Conservation (phyloP, 371 early-diverging fungal species). For the Lichtheimia hyalospora region DNA sequence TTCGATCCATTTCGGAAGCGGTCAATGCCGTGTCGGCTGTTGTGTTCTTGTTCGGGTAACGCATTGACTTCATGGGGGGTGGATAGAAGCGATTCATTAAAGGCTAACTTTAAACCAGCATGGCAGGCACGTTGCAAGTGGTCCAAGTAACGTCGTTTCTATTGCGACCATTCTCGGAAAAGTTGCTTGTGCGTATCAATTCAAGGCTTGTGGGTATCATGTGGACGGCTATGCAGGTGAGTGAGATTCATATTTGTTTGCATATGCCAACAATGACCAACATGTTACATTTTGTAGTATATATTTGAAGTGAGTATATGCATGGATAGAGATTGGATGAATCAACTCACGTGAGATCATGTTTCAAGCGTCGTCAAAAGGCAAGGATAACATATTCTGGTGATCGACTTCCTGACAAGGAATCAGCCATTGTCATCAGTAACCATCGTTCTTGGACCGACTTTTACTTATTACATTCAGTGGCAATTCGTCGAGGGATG, state of each 20-base stretch:
- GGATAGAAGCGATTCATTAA: background rate
- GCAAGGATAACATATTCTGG: constrained; percentile 70
- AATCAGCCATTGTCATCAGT: constrained; percentile 64
- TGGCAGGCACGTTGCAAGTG: constrained; percentile 51
- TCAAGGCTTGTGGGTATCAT: constrained; percentile 55
- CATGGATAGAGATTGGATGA: background rate
- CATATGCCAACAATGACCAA: too few species aligned
- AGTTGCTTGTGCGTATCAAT: constrained; percentile 58
- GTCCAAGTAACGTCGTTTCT: constrained; percentile 59
- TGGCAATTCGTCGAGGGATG: constrained; percentile 65
- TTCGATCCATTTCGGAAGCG: constrained; percentile 32
- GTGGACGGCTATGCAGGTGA: constrained; percentile 72
- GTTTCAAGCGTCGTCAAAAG: constrained; percentile 48
- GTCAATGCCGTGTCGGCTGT: constrained; percentile 32
- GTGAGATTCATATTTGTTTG: background rate
- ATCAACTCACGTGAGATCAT: background rate
- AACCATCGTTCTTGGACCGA: constrained; percentile 70
- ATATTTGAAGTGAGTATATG: constrained; percentile 43
- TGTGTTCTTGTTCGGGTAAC: constrained; percentile 45
- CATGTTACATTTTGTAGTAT: constrained; percentile 16
- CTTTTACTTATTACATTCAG: constrained; percentile 64
- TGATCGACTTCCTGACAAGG: constrained; percentile 49
- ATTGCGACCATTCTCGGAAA: constrained; percentile 53
- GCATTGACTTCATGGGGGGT: background rate
- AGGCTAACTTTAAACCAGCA: constrained; percentile 13